phyloP scores from a whole-genome alignment of 495 filamentous ascomycete species.

The Aspergillus campestris region DNA sequence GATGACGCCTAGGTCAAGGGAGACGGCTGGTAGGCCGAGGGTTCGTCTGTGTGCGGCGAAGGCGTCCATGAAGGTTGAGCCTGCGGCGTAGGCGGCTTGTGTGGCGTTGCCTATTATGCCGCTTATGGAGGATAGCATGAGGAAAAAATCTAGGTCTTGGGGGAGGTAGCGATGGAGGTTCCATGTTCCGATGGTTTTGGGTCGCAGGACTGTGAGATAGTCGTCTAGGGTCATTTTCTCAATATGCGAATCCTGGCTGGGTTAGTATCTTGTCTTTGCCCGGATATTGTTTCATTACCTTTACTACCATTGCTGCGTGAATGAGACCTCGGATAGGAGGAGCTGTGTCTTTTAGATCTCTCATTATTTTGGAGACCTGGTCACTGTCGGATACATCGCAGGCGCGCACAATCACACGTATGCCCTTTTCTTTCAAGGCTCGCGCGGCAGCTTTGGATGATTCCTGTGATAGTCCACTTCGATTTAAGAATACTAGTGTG shows the following conservation, averaged over 20 bases:
- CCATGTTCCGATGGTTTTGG: constrained; percentile 28
- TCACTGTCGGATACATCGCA: no score
- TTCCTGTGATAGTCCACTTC: no score
- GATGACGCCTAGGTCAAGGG: constrained; percentile 49
- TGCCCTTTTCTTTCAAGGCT: no score
- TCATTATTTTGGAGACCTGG: no score
- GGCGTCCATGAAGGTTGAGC: constrained; percentile 30
- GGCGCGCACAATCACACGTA: background rate
- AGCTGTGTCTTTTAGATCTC: no score
- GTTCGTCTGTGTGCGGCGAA: constrained; percentile 24
- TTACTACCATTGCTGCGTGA: constrained; percentile 23
- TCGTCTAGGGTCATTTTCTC: constrained; percentile 16
- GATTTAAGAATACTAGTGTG: no score
- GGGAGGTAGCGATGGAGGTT: constrained; percentile 21
- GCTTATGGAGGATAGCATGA: constrained; percentile 39
- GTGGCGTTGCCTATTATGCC: constrained; percentile 26
- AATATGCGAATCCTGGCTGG: constrained; percentile 17
- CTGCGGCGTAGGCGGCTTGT: constrained; percentile 48
- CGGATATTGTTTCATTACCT: background rate
- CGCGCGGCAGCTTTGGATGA: no score
- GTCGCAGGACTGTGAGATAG: constrained; percentile 17
- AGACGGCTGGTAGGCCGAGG: constrained; percentile 20
- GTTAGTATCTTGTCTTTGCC: constrained; percentile 7
- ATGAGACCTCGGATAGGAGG: constrained; percentile 13
- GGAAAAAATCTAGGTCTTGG: constrained; percentile 33